Evolutionary conservation across 129 eudicot species (phyloP), one percentile per base, ranked within the genome.

Genomic region (Artemisia tridentata): DNA sequence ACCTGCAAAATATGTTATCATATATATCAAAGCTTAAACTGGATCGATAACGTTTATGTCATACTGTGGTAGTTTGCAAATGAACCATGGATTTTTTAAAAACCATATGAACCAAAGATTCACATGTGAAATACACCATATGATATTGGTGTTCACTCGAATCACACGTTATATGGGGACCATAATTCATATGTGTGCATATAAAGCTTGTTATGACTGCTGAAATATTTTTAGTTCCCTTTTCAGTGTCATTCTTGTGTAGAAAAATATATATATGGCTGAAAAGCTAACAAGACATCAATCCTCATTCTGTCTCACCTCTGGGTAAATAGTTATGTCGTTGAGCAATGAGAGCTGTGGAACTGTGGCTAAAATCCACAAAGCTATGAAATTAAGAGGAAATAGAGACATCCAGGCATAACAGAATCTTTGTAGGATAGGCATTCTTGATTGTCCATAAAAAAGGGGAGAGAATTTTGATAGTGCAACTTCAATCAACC

Each of bases 331-430:
- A 43, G 79, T 65, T 50, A 87, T 69, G 63, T 74, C 87, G 16
- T 63, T 61, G 18, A 87, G 80, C 17, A 87, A 73, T 10, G 89
- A 77, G 57, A 87, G 74, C 54, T 78, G 87, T n/a, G 89, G 89
- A 58, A 84, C 29, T 56, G 75, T 67, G 20, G 80, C 89, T 71
- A 84, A 63, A 68, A 79, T 73, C 78, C 76, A 81, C 13, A 67
- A 19, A 4, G 85, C 41, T 43, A 83, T 4, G 72, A 56, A 76
- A 41, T 23, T 52, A 4, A 83, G 47, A 21, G 87, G 67, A 25
- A 19, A 46, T 6, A 14, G 38, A 17, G 82, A 74, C 29, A 81
- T 0, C 58, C 71, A 70, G 10, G 76, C 80, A 71, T 75, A 85
- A 57, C 70, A 63, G 72, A 83, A 68, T 76, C 80, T 71, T 10